Evolutionary conservation across 2,329 filamentous ascomycete genomes (phyloP).

Genomic region (Epichloe glyceriae): DNA sequence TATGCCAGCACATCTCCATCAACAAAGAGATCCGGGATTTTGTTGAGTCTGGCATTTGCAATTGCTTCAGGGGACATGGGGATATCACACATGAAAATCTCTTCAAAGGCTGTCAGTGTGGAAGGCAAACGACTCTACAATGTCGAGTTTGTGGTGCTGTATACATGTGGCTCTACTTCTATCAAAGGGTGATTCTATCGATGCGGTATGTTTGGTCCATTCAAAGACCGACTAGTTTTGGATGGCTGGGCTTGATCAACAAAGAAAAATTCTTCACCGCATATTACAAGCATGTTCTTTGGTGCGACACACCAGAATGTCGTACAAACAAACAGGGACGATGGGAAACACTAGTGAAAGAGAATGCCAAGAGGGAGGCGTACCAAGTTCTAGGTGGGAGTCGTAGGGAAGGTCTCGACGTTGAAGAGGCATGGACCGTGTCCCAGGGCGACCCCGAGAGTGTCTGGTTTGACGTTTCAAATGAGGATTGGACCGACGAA

Average conservation of each 20-base stretch:
- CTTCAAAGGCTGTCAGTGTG: neutral
- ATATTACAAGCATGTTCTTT: neutral
- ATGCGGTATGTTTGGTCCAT: neutral
- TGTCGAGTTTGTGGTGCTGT: constrained; percentile 1
- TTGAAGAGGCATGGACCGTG: neutral
- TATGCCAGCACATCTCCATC: constrained; percentile 1
- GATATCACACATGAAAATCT: neutral
- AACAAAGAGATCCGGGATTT: neutral
- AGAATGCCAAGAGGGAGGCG: neutral
- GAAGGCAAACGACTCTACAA: neutral
- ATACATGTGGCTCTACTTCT: neutral
- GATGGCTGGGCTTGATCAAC: neutral
- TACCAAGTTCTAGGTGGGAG: neutral
- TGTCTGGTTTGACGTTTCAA: neutral
- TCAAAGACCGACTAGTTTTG: neutral
- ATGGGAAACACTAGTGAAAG: constrained; percentile 2
- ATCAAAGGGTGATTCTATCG: neutral
- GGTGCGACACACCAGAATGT: neutral
- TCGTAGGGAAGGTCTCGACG: neutral
- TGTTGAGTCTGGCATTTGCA: neutral
- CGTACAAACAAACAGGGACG: neutral
- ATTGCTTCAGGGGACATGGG: neutral
- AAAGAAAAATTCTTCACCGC: neutral
- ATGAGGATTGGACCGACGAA: neutral
- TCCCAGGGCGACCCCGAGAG: neutral